Conservation (phyloP, 345 rosid species). For the Eucalyptus pauciflora region DNA sequence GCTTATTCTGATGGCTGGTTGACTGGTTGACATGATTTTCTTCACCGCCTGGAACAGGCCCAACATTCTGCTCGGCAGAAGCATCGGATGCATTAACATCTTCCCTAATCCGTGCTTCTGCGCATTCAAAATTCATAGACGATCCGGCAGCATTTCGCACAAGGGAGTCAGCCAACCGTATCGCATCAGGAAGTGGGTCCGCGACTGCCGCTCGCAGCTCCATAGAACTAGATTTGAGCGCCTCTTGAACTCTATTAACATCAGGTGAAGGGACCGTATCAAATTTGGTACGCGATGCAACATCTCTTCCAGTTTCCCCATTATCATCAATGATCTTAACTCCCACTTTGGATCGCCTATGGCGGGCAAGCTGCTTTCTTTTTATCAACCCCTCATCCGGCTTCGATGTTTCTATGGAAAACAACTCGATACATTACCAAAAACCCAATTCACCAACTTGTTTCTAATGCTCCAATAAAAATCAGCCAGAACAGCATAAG, state of each 20-base stretch:
- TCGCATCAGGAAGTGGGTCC: constrained; percentile 44
- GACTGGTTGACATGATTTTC: neutral
- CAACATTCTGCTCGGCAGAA: neutral
- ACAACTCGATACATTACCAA: neutral
- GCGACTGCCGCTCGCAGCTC: constrained; percentile 29
- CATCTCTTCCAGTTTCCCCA: neutral
- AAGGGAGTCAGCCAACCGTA: constrained; percentile 17
- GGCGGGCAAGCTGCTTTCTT: neutral
- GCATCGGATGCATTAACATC: neutral
- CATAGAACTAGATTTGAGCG: constrained; percentile 19
- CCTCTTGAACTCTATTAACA: constrained; percentile 21
- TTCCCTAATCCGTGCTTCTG: neutral
- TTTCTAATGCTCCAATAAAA: neutral
- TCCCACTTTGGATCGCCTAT: neutral
- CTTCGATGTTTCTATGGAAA: neutral
- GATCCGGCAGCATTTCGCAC: neutral
- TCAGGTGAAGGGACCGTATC: constrained; percentile 7
- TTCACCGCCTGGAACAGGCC: neutral
- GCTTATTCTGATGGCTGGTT: neutral
- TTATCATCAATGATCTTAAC: neutral
- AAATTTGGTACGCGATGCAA: neutral
- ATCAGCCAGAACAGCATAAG: neutral
- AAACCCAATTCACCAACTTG: neutral
- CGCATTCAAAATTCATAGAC: neutral
- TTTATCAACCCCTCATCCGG: neutral